Percentiles rank a stretch among this genome's conserved stretches.
phyloP scores from a whole-genome alignment of 73 alveolate genomes.

The Tetrahymena malaccensis region DNA sequence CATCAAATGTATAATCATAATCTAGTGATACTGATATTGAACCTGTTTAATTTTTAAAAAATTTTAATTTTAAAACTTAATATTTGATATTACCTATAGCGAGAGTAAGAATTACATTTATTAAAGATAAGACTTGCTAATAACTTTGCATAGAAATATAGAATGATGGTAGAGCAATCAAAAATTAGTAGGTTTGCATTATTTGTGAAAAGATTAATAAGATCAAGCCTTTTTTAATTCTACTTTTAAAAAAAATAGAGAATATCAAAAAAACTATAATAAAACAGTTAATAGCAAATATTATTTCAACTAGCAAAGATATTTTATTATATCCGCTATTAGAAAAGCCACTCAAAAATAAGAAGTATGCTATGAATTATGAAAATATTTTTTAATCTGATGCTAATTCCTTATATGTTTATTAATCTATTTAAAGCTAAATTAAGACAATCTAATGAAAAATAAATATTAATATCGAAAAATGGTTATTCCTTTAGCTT shows the following conservation, averaged over 20 bases:
- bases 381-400: neutral
- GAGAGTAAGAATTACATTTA: neutral
- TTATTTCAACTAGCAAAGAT: no score
- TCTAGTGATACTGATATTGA: neutral
- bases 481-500: neutral
- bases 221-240: neutral
- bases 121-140: neutral
- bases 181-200: neutral
- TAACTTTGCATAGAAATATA: neutral
- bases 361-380: no score
- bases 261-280: no score
- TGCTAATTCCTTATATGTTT: neutral
- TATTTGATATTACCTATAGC: neutral
- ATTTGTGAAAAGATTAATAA: neutral
- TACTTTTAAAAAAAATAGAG: no score
- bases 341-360: neutral
- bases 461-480: neutral
- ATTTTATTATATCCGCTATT: no score
- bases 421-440: neutral
- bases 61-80: no score
- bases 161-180: neutral
- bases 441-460: neutral
- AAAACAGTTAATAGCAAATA: neutral
- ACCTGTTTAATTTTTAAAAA: neutral
- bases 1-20: neutral